Evolutionary conservation across 768 basidiomycete genomes (phyloP), one percentile per base, ranked within the genome.

Genomic region (Lentinula guzmanii): DNA sequence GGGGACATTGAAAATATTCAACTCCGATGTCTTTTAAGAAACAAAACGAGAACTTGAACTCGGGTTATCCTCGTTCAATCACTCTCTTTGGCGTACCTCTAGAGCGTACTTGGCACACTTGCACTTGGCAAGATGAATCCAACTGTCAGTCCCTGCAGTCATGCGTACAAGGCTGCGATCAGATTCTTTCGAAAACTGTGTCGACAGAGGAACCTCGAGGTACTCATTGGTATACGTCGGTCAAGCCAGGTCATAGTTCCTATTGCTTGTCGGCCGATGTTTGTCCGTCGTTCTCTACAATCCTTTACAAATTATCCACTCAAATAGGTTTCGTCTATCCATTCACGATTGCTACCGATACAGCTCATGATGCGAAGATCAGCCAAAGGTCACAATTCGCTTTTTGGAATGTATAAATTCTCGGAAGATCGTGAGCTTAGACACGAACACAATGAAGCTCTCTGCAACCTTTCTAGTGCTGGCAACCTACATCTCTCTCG

Each of bases 301-400:
- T 43, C 9, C 6, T 24, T 9, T 16, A 39, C 37, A 13, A 39
- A 5, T 13, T 39, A 39, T 39, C n/a, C 46, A 48, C 46, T 4
- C 9, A 8, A 21, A 18, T 9, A 24, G 6, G 9, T 11, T 3
- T 48, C 46, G n/a, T 21, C 21, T 8, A n/a, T 21, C 35, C 10
- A 2, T 37, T 39, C 13, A 10, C 18, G 16, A 54, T 54, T 54
- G 16, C 33, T 24, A 18, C n/a, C 18, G 53, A 39, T 37, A 41
- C 37, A 37, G 35, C 33, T 37, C 21, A 21, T 58, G 56, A 58
- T 58, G 56, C 56, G 56, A 58, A 35, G 56, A 58, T 58, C 15
- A 24, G 31, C 42, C 56, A 53, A 46, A 58, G 54, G 11, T n/a
- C 18, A 5, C 5, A 11, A 21, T 34, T n/a, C 10, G 13, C 33